Evolutionary conservation across 805 yeast species (phyloP).

Genomic region (Candida morakotiae): DNA sequence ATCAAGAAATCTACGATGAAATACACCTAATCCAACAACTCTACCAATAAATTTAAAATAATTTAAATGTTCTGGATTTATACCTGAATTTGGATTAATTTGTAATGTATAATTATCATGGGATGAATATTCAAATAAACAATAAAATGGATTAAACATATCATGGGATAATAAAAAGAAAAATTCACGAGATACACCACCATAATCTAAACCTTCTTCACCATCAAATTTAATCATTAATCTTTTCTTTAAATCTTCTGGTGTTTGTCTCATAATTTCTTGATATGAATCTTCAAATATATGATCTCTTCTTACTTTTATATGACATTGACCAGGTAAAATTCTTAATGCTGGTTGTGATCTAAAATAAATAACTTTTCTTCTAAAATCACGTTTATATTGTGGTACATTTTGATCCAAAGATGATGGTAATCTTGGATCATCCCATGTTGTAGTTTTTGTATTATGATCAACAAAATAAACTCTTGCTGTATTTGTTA

Average conservation of each 20-base stretch:
- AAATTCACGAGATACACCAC: slow-evolving; percentile 98
- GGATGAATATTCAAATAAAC: slow-evolving; percentile 95
- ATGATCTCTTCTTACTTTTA: slow-evolving; percentile 94
- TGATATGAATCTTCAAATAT: slow-evolving; percentile 97
- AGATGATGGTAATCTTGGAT: slow-evolving; percentile 95
- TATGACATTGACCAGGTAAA: slow-evolving; percentile 97
- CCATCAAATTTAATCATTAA: slow-evolving; percentile 98
- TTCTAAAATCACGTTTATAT: slow-evolving; percentile 97
- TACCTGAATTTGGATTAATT: slow-evolving; percentile 94
- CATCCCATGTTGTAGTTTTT: slow-evolving; percentile 99
- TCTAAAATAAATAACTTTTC: slow-evolving; percentile 95
- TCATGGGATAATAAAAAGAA: slow-evolving; percentile 95
- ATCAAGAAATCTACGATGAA: slow-evolving; percentile 96
- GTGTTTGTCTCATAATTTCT: slow-evolving; percentile 98
- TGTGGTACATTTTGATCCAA: slow-evolving; percentile 98
- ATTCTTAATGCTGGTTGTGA: slow-evolving; percentile 97
- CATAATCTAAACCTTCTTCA: slow-evolving; percentile 98
- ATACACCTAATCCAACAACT: slow-evolving; percentile 95
- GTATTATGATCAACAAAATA: slow-evolving; percentile 99
- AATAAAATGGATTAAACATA: slow-evolving; percentile 97
- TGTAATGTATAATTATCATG: slow-evolving; percentile 97
- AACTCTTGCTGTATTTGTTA: slow-evolving; percentile 97
- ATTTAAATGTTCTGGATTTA: slow-evolving; percentile 96
- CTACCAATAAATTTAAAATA: slow-evolving; percentile 98
- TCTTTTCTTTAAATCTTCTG: slow-evolving; percentile 96